Percentiles rank a stretch among this genome's conserved stretches.
Conservation (phyloP, 2,329 filamentous ascomycete genomes). For the Fusarium brevicatenulatum region DNA sequence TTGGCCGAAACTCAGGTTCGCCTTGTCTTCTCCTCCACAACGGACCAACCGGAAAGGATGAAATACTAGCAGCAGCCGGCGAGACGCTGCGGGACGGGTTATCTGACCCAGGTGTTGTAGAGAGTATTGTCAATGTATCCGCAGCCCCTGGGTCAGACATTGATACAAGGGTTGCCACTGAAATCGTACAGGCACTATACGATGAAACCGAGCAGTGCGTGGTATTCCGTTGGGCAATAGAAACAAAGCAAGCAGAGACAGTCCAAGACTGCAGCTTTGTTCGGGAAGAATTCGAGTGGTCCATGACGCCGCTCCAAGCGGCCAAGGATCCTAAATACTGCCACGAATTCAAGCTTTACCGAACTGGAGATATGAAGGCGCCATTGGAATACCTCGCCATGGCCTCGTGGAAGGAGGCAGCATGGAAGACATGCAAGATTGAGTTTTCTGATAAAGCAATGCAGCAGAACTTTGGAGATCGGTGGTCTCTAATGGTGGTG, state of each 20-base stretch:
- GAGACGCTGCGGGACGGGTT: constrained; percentile 22
- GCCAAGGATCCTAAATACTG: constrained; percentile 27
- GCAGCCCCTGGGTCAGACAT: constrained; percentile 19
- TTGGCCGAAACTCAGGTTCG: constrained; percentile 16
- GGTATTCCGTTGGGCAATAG: constrained; percentile 32
- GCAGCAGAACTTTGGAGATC: constrained; percentile 16
- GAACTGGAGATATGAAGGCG: constrained; percentile 25
- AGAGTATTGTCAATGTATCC: constrained; percentile 33
- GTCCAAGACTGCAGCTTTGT: constrained; percentile 16
- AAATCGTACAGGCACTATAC: constrained; percentile 29
- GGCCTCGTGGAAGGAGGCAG: constrained; percentile 34
- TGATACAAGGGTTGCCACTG: constrained; percentile 22
- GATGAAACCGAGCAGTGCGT: constrained; percentile 23
- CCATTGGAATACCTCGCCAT: constrained; percentile 26
- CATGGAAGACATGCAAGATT: constrained; percentile 35
- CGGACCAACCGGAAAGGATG: constrained; percentile 25
- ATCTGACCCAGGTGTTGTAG: constrained; percentile 19
- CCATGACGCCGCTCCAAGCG: constrained; percentile 23
- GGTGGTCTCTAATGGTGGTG: constrained; percentile 34
- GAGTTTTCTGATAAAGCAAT: constrained; percentile 26
- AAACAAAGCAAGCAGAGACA: constrained; percentile 16
- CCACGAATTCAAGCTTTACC: constrained; percentile 35
- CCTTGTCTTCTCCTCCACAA: constrained; percentile 33
- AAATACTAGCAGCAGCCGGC: constrained; percentile 29
- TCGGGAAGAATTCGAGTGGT: constrained; percentile 34